Evolutionary conservation across 2,329 filamentous ascomycete species (phyloP).

Genomic region (Aspergillus flavus): DNA sequence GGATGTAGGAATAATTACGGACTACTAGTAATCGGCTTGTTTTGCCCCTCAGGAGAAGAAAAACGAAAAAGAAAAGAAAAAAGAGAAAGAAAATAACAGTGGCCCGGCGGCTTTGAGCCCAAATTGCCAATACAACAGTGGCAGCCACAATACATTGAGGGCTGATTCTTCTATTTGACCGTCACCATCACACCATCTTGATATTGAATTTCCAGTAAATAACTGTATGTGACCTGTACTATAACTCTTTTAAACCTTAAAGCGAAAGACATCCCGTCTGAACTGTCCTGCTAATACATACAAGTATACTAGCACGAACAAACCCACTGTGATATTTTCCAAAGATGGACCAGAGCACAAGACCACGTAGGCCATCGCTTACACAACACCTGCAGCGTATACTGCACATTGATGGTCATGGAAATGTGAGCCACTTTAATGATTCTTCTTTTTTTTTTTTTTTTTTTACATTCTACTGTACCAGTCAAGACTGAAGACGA

Average conservation of each 20-base stretch:
- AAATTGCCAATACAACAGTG: not conserved
- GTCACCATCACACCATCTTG: not conserved
- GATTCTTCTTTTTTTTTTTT: too few relatives aligned
- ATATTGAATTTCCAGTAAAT: not conserved
- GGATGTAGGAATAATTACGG: not conserved
- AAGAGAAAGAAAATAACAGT: not conserved
- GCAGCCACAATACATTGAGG: not conserved
- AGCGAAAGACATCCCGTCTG: not conserved
- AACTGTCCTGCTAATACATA: not conserved
- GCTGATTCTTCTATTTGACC: not conserved
- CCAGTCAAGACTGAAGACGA: not conserved
- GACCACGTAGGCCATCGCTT: conserved; percentile 24
- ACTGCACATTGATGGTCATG: conserved; percentile 20
- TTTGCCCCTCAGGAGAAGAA: not conserved
- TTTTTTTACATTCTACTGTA: not conserved
- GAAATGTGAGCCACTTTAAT: conserved; percentile 18
- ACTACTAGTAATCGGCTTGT: not conserved
- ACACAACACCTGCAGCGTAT: conserved; percentile 26
- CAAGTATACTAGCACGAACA: not conserved
- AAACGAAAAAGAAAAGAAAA: not conserved
- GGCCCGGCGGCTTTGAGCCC: not conserved
- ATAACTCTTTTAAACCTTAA: not conserved
- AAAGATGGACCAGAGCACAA: conserved; percentile 14
- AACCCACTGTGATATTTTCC: not conserved
- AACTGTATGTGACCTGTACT: not conserved